Conservation (phyloP, 345 rosid genomes). For the Eucalyptus caleyi region DNA sequence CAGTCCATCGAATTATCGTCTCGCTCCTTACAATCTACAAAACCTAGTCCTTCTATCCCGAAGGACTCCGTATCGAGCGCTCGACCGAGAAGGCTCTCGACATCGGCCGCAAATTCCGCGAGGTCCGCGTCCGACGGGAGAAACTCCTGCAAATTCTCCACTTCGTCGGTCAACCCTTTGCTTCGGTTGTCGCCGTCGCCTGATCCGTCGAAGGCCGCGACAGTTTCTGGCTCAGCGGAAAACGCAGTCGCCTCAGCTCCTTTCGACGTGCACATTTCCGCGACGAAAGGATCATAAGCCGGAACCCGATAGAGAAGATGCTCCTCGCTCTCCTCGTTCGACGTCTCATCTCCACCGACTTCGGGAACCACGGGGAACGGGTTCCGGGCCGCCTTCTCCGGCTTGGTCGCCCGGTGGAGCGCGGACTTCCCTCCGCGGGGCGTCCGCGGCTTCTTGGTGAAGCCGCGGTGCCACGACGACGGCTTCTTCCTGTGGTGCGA, state of each 20-base stretch:
- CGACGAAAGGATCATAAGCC: conserved; percentile 44
- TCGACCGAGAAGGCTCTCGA: conserved; percentile 71
- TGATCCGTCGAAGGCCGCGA: not conserved
- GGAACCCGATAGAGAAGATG: conserved; percentile 88
- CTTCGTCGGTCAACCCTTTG: conserved; percentile 1
- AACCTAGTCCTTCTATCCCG: conserved; percentile 66
- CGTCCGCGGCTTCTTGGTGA: conserved; percentile 77
- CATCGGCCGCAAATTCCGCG: conserved; percentile 83
- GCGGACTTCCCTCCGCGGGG: conserved; percentile 39
- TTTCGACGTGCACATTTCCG: conserved; percentile 34
- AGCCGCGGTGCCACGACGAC: conserved; percentile 71
- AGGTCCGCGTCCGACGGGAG: conserved; percentile 77
- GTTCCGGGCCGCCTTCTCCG: not conserved
- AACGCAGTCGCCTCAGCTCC: conserved; percentile 2
- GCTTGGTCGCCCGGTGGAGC: not conserved
- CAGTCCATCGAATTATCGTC: conserved; percentile 1
- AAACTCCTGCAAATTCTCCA: conserved; percentile 27
- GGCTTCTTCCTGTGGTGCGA: not conserved
- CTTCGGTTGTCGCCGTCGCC: not conserved
- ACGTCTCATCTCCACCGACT: conserved; percentile 44
- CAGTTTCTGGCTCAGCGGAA: not conserved
- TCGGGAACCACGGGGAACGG: conserved; percentile 59
- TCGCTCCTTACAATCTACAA: conserved; percentile 21
- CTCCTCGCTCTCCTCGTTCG: conserved; percentile 49
- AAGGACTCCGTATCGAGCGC: conserved; percentile 57